Percentiles rank a stretch among this genome's conserved stretches.
These are phyloP conservation scores for Umbilicaria muhlenbergii DNA, from an alignment of 495 filamentous ascomycete species.

Conservation along the genomic window DNA sequence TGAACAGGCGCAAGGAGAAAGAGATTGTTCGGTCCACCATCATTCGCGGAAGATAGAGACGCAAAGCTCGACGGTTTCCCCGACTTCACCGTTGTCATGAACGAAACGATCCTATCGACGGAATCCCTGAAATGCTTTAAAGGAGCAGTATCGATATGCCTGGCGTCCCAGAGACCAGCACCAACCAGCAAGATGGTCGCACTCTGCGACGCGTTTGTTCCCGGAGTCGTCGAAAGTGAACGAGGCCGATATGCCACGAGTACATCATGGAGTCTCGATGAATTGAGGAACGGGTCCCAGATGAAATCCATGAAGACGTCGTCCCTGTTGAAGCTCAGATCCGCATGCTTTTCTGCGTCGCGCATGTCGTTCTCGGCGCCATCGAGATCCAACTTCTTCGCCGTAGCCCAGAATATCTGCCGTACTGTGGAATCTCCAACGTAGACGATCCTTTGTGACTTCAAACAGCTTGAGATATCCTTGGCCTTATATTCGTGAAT, in stretches of 20 bases:
- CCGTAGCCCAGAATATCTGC: slow-evolving; percentile 43
- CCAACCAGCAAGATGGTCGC: slow-evolving; percentile 14
- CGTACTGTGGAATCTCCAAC: slow-evolving; percentile 42
- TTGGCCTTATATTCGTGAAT: slow-evolving; percentile 33
- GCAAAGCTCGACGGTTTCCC: slow-evolving; percentile 2
- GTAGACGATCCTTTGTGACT: slow-evolving; percentile 32
- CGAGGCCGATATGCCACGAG: slow-evolving; percentile 18
- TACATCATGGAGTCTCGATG: slow-evolving; percentile 24
- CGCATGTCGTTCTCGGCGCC: slow-evolving; percentile 17
- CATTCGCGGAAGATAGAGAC: background rate
- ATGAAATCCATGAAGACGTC: slow-evolving; percentile 34
- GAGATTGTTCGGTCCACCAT: slow-evolving; percentile 18
- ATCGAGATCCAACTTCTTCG: slow-evolving; percentile 29
- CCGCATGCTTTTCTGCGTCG: slow-evolving; percentile 24
- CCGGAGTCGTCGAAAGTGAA: background rate
- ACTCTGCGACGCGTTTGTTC: slow-evolving; percentile 1
- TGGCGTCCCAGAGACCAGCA: slow-evolving; percentile 40
- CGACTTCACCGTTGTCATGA: slow-evolving; percentile 13
- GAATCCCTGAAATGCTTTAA: slow-evolving; percentile 28
- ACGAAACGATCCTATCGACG: slow-evolving; percentile 25
- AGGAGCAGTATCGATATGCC: slow-evolving; percentile 28
- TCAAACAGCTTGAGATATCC: slow-evolving; percentile 32
- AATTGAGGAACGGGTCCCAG: slow-evolving; percentile 50
- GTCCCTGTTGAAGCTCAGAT: slow-evolving; percentile 23
- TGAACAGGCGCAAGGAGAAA: slow-evolving; percentile 38